These are phyloP conservation scores for Neurospora sp. DNA, from an alignment of 495 filamentous ascomycete species.

Conservation along the genomic window DNA sequence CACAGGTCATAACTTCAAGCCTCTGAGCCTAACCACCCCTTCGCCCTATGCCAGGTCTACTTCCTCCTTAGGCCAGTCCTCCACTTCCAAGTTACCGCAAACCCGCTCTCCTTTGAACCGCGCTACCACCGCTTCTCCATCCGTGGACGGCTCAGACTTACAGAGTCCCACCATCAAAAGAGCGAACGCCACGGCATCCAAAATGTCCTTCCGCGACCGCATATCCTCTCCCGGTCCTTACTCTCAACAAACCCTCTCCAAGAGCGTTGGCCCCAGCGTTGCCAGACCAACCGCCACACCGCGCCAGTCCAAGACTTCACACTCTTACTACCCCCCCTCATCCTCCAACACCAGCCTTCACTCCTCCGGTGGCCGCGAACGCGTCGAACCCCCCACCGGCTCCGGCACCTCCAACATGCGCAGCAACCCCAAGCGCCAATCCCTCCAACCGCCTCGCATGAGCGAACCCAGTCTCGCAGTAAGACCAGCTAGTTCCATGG, in stretches of 20 bases:
- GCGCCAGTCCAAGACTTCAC: not conserved
- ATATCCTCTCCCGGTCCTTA: conserved; percentile 31
- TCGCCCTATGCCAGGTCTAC: conserved; percentile 47
- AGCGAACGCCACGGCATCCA: conserved; percentile 12
- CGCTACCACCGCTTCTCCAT: conserved; percentile 30
- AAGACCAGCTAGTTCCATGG: conserved; percentile 39
- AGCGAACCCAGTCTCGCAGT: conserved; percentile 11
- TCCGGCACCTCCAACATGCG: conserved; percentile 16
- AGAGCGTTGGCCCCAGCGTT: not conserved
- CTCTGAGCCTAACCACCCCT: conserved; percentile 51
- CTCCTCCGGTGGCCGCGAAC: not conserved
- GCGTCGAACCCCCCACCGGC: conserved; percentile 21
- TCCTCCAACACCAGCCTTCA: not conserved
- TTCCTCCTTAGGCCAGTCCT: conserved; percentile 29
- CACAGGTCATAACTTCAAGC: conserved; percentile 61
- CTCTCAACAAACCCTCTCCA: conserved; percentile 20
- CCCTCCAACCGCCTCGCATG: conserved; percentile 32
- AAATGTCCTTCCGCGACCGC: conserved; percentile 40
- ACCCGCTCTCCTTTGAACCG: conserved; percentile 37
- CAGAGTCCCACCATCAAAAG: conserved; percentile 27
- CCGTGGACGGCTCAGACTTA: conserved; percentile 5
- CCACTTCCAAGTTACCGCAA: conserved; percentile 35
- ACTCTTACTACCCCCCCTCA: not conserved
- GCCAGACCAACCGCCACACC: not conserved
- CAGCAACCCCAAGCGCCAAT: conserved; percentile 35